These are phyloP conservation scores for Beauveria medogensis DNA, from an alignment of 2,329 filamentous ascomycete species.

Conservation along the genomic window DNA sequence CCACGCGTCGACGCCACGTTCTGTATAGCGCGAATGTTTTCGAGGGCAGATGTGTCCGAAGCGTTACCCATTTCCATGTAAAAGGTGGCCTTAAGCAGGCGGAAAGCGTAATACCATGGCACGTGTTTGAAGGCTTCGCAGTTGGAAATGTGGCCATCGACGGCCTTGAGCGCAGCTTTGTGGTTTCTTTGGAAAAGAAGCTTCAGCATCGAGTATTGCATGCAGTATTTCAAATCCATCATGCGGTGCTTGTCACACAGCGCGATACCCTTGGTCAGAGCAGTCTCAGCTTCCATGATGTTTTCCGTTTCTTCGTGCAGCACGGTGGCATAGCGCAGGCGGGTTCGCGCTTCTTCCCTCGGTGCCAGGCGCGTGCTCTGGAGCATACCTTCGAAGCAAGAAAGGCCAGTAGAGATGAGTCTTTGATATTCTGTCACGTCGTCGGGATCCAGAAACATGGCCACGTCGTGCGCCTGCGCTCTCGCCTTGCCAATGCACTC, in stretches of 20 bases:
- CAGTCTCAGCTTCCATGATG: conserved; percentile 62
- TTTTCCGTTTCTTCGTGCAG: conserved; percentile 72
- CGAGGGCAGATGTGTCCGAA: conserved; percentile 55
- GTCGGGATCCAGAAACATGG: conserved; percentile 28
- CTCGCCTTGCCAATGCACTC: conserved; percentile 66
- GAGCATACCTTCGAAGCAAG: conserved; percentile 63
- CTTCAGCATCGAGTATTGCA: conserved; percentile 65
- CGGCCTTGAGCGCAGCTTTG: conserved; percentile 63
- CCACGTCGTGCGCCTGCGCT: conserved; percentile 38
- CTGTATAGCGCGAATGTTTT: conserved; percentile 59
- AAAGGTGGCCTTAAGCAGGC: conserved; percentile 63
- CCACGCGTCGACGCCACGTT: conserved; percentile 49
- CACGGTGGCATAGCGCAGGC: conserved; percentile 63
- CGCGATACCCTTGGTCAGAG: conserved; percentile 62
- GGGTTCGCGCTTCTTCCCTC: conserved; percentile 59
- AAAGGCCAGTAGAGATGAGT: conserved; percentile 62
- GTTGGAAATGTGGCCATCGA: conserved; percentile 62
- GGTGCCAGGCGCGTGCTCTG: conserved; percentile 53
- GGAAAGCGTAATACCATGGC: conserved; percentile 70
- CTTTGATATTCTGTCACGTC: conserved; percentile 61
- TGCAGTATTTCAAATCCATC: conserved; percentile 64
- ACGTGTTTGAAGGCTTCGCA: conserved; percentile 60
- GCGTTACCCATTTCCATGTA: conserved; percentile 53
- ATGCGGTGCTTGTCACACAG: conserved; percentile 53
- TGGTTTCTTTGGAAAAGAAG: conserved; percentile 62